phyloP scores from a whole-genome alignment of 2,329 filamentous ascomycete genomes.

The Drechslerella stenobrocha region DNA sequence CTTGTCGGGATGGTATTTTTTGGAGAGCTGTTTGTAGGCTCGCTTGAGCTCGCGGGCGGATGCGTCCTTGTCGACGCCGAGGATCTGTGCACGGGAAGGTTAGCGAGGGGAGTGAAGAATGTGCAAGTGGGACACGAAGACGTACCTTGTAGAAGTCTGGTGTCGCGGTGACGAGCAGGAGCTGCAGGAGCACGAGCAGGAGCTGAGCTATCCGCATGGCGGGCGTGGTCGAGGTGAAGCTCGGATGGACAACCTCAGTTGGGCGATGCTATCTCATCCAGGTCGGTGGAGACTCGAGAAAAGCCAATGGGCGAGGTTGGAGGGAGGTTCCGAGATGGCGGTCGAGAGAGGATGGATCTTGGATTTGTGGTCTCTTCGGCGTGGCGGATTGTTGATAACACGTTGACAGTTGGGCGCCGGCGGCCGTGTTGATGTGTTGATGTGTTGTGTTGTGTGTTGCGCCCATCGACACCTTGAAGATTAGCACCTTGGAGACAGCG shows the following conservation, averaged over 20 bases:
- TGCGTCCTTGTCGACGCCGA: conserved; percentile 77
- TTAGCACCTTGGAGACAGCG: too few relatives aligned
- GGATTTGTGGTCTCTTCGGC: background rate
- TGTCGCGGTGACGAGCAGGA: conserved; percentile 22
- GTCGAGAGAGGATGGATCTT: background rate
- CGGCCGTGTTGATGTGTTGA: conserved; percentile 15
- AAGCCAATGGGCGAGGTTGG: background rate
- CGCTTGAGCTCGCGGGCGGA: conserved; percentile 88
- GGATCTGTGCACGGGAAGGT: conserved; percentile 62
- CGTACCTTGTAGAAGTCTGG: conserved; percentile 42
- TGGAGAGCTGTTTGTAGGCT: conserved; percentile 86
- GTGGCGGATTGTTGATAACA: conserved; percentile 27
- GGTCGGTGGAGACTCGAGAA: background rate
- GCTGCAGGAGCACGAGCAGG: conserved; percentile 28
- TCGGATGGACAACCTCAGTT: too few relatives aligned
- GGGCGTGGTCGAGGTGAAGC: too few relatives aligned
- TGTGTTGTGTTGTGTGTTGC: background rate
- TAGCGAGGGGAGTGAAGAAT: background rate
- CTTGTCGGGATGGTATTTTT: conserved; percentile 97
- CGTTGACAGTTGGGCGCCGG: conserved; percentile 26
- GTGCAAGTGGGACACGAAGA: background rate
- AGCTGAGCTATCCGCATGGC: conserved; percentile 36
- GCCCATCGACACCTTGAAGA: too few relatives aligned
- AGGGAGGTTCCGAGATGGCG: background rate
- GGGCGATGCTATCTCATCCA: too few relatives aligned